Evolutionary conservation across 1,284 basidiomycete genomes (phyloP).

Genomic region (Ganoderma lingzhi): DNA sequence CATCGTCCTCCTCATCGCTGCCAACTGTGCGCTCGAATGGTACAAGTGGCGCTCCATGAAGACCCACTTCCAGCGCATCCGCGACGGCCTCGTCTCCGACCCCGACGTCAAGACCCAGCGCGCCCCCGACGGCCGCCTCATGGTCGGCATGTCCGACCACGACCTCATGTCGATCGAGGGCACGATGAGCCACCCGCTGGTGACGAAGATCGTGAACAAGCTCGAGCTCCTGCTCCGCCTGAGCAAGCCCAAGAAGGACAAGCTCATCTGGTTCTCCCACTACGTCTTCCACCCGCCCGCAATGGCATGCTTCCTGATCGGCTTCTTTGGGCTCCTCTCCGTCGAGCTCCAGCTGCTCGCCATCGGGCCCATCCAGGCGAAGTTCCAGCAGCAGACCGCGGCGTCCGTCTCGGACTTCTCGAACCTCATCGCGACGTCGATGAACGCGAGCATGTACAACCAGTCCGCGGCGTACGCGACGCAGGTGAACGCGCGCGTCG

Average conservation of each 20-base stretch:
- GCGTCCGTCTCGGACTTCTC: constrained; percentile 73
- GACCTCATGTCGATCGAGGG: constrained; percentile 79
- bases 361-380: constrained; percentile 71
- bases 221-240: constrained; percentile 60
- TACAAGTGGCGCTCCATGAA: constrained; percentile 81
- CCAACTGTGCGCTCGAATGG: constrained; percentile 78
- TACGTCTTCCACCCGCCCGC: constrained; percentile 93
- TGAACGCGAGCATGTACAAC: constrained; percentile 84
- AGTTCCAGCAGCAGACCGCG: constrained; percentile 67
- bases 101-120: constrained; percentile 53
- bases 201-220: constrained; percentile 68
- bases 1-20: constrained; percentile 68
- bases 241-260: constrained; percentile 65
- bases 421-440: constrained; percentile 72
- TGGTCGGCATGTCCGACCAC: constrained; percentile 70
- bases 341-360: constrained; percentile 87
- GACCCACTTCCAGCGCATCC: constrained; percentile 69
- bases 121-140: constrained; percentile 45
- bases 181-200: constrained; percentile 72
- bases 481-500: constrained; percentile 78
- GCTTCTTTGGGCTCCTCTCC: constrained; percentile 89
- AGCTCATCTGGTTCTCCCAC: constrained; percentile 83
- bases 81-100: constrained; percentile 78
- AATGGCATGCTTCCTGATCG: constrained; percentile 89
- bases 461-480: constrained; percentile 82